Conservation (phyloP, 129 eudicot species). For the Ambrosia trifida region DNA sequence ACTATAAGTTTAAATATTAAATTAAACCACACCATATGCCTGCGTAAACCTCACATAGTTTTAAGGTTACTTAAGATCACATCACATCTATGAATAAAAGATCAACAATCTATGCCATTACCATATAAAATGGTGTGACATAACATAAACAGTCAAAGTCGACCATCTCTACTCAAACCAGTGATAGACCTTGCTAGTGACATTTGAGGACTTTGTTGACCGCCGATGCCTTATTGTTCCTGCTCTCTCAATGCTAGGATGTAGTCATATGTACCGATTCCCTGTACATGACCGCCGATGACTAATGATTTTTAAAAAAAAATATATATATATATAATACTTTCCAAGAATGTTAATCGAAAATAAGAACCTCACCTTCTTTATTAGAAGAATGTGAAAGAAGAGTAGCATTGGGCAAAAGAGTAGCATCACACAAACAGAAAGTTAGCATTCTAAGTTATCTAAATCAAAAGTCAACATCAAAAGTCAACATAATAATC, state of each 20-base stretch:
- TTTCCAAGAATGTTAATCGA: neutral
- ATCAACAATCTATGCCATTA: neutral
- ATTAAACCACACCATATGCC: too few species aligned
- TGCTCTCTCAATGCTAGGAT: slow-evolving; percentile 94
- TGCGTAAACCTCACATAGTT: too few species aligned
- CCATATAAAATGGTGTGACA: neutral
- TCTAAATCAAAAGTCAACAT: too few species aligned
- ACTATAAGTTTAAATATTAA: too few species aligned
- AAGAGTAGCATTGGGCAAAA: slow-evolving; percentile 53
- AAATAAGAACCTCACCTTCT: slow-evolving; percentile 56
- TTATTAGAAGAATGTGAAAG: slow-evolving; percentile 96
- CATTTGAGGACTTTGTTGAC: slow-evolving; percentile 98
- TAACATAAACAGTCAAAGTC: slow-evolving; percentile 11
- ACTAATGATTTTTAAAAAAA: neutral
- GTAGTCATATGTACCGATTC: slow-evolving; percentile 94
- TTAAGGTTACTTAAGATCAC: too few species aligned
- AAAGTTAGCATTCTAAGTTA: too few species aligned
- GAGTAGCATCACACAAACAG: too few species aligned
- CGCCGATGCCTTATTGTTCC: slow-evolving; percentile 78
- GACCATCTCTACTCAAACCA: slow-evolving; percentile 72
- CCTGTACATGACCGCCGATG: slow-evolving; percentile 38
- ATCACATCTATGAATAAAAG: neutral
- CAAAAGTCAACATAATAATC: too few species aligned
- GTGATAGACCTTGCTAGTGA: slow-evolving; percentile 91
- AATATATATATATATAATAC: neutral